A percentile compares a stretch with the other conserved stretches of the same genome.
Conservation (phyloP, 75 land plant genomes). For the Pseudotsuga menziesii region DNA sequence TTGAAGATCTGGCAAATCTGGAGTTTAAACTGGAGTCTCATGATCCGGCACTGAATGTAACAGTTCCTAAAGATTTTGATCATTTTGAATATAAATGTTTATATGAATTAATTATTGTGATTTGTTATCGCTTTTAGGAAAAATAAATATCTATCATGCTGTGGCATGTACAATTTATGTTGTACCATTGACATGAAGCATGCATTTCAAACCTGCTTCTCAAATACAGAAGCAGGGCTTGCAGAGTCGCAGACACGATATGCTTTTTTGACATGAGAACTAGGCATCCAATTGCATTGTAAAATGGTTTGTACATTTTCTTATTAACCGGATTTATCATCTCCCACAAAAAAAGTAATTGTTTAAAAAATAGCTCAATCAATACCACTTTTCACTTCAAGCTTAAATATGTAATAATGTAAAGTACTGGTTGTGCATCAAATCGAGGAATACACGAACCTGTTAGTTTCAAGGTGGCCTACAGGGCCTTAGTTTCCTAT, state of each 20-base stretch:
- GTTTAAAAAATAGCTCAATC: not conserved
- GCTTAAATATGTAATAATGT: not conserved
- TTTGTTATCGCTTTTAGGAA: not conserved
- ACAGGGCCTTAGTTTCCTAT: not conserved
- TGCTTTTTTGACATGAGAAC: not conserved
- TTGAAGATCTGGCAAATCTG: not conserved
- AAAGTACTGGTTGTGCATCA: not conserved
- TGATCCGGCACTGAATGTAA: not conserved
- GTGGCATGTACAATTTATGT: not conserved
- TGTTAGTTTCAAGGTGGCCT: not conserved
- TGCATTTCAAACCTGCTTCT: not conserved
- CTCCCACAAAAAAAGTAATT: not conserved
- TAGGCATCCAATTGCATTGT: not conserved
- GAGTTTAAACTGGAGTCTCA: not conserved
- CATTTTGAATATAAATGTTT: not conserved
- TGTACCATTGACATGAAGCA: not conserved
- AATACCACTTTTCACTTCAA: not conserved
- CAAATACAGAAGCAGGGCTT: not conserved
- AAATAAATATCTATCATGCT: not conserved
- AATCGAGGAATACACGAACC: slow-evolving; percentile 1
- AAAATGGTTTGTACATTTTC: not conserved
- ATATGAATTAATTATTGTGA: not conserved
- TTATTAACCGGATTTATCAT: not conserved
- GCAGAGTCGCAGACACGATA: no score
- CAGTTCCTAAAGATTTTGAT: not conserved